Conservation (phyloP, 495 filamentous ascomycete genomes). For the Penicillium arizonense region DNA sequence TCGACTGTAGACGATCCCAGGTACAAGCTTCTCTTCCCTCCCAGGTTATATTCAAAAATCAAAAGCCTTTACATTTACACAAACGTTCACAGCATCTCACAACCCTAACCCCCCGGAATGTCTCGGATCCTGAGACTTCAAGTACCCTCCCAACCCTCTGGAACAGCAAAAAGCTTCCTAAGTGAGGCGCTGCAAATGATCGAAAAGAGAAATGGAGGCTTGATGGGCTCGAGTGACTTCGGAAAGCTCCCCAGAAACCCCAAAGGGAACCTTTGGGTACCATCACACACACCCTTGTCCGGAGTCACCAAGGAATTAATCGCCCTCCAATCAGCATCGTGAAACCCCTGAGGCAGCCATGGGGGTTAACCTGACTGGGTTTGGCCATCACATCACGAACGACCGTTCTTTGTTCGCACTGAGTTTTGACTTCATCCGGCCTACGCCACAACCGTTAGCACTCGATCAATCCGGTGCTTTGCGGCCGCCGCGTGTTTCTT, state of each 20-base stretch:
- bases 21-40: slow-evolving; percentile 6
- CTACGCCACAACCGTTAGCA: slow-evolving; percentile 5
- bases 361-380: neutral
- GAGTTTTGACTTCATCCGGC: slow-evolving; percentile 3
- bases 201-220: neutral
- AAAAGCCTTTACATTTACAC: neutral
- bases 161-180: neutral
- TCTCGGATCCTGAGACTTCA: neutral
- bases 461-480: neutral
- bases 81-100: neutral
- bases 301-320: slow-evolving; percentile 3
- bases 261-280: neutral
- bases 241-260: neutral
- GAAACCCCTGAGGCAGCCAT: slow-evolving; percentile 11
- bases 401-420: slow-evolving; percentile 5
- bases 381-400: slow-evolving; percentile 4
- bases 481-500: slow-evolving; percentile 11
- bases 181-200: neutral
- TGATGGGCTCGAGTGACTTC: neutral
- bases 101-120: neutral
- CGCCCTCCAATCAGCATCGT: slow-evolving; percentile 12
- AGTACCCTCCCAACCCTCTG: neutral
- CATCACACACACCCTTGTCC: neutral
- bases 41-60: slow-evolving; percentile 7
- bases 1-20: slow-evolving; percentile 1